Conservation (phyloP, 2,329 filamentous ascomycete species). For the Proliferodiscus dingleyae region DNA sequence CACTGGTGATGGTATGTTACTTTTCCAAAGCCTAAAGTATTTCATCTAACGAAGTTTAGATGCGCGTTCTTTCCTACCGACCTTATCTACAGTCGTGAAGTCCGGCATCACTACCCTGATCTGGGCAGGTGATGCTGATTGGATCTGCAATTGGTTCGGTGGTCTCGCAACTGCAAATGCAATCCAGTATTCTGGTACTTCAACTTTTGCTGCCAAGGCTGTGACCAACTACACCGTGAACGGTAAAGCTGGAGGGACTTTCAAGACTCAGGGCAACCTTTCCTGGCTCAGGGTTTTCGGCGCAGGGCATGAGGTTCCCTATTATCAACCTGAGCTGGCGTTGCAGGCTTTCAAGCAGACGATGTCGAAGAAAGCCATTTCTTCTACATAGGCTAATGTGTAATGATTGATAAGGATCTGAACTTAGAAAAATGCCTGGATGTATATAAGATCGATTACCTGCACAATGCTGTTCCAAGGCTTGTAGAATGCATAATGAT, state of each 20-base stretch:
- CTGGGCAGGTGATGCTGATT: conserved; percentile 55
- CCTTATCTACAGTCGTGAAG: conserved; percentile 41
- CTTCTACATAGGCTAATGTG: conserved; percentile 30
- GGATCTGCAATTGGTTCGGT: conserved; percentile 56
- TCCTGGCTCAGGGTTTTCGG: conserved; percentile 45
- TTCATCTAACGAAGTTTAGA: conserved; percentile 16
- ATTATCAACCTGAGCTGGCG: conserved; percentile 36
- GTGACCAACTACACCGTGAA: conserved; percentile 43
- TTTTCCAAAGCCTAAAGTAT: conserved; percentile 5
- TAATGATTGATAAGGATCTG: background rate
- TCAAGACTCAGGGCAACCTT: conserved; percentile 46
- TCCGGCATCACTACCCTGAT: conserved; percentile 45
- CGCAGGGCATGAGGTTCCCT: conserved; percentile 38
- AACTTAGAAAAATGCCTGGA: background rate
- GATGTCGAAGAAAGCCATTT: conserved; percentile 34
- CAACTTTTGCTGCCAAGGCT: conserved; percentile 36
- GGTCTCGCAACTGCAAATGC: conserved; percentile 42
- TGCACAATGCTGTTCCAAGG: too few species aligned
- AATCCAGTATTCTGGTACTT: conserved; percentile 38
- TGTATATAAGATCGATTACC: background rate
- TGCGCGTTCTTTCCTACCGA: conserved; percentile 40
- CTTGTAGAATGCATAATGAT: too few species aligned
- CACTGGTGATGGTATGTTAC: conserved; percentile 37
- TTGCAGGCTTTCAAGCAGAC: conserved; percentile 45
- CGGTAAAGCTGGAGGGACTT: conserved; percentile 43